Evolutionary conservation across 306 rosid genomes (phyloP), one percentile per base, ranked within the genome.

Genomic region (Pterocarpus macrocarpus): DNA sequence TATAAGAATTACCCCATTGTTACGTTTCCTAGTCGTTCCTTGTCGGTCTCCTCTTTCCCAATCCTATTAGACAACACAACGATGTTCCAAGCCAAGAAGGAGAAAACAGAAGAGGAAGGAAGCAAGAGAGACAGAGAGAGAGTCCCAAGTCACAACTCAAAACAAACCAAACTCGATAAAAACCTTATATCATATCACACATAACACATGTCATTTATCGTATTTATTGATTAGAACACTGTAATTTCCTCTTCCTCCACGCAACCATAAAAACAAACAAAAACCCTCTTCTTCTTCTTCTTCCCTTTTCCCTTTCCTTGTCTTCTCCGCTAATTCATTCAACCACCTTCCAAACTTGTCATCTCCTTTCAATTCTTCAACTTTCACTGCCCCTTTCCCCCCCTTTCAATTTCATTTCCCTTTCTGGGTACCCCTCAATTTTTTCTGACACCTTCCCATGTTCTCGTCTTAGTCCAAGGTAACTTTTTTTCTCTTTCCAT

Each of bases 391-490:
- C 57, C 33, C 72, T 58, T 53, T 53, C 58, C 28, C 28, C 28
- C 58, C 12, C 41, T 5, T 43, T 16, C 30, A 52, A 32, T 2
- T 71, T 38, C 47, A 6, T 43, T 43, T 7, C 36, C 33, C 22
- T 71, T 76, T 35, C n/a, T 83, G 82, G 78, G 75, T 39, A 61
- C 50, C 77, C 77, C 2, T 2, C 43, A 7, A 67, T 5, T 44
- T 43, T 57, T 56, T 13, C 43, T 73, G 16, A n/a, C 50, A 44
- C 12, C 70, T 39, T 74, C 47, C 36, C 10, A 43, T 70, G 44
- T 41, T 67, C 5, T 57, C 75, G 73, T 36, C 84, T 80, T 71
- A 77, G 78, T 56, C 34, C 76, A 72, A 83, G 91, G 90, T 89
- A 81, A 78, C 72, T 81, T 78, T 43, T 64, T 50, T 8, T 64